Evolutionary conservation across 305 asterid species (phyloP).

Genomic region (Striga hermonthica): DNA sequence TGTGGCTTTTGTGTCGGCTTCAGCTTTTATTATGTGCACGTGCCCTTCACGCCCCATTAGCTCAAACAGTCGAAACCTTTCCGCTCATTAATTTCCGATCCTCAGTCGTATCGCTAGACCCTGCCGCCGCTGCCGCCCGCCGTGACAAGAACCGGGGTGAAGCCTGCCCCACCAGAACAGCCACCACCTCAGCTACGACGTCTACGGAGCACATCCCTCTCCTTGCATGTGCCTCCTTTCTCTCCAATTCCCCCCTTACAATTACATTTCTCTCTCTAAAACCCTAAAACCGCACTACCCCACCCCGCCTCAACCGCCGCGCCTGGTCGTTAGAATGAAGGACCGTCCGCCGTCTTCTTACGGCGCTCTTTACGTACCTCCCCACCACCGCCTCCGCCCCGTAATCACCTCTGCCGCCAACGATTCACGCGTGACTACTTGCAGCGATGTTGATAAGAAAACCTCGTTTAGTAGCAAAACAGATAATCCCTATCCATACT

Average conservation of each 20-base stretch:
- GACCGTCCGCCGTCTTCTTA: constrained; percentile 48
- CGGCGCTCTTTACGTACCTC: constrained; percentile 58
- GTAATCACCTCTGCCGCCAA: constrained; percentile 33
- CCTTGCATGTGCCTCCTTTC: constrained; percentile 46
- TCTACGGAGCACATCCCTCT: constrained; percentile 14
- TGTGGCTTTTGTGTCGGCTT: neutral
- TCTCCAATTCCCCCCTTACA: constrained; percentile 34
- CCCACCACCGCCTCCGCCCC: constrained; percentile 56
- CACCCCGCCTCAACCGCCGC: constrained; percentile 30
- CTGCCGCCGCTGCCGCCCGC: constrained; percentile 27
- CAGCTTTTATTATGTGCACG: constrained; percentile 14
- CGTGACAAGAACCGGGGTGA: constrained; percentile 21
- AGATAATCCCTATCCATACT: constrained; percentile 38
- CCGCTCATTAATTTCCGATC: constrained; percentile 20
- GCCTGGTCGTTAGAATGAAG: constrained; percentile 42
- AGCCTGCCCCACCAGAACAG: neutral
- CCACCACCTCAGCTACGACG: constrained; percentile 16
- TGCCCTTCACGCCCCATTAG: constrained; percentile 22
- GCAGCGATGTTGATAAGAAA: constrained; percentile 29
- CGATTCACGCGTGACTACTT: constrained; percentile 27
- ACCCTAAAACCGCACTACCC: constrained; percentile 47
- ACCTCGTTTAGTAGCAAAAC: constrained; percentile 33
- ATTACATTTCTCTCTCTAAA: constrained; percentile 35
- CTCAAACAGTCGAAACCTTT: neutral
- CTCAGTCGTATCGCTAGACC: constrained; percentile 18